Evolutionary conservation across 805 yeast genomes (phyloP).

Genomic region (Hermanozyma aechmeae): DNA sequence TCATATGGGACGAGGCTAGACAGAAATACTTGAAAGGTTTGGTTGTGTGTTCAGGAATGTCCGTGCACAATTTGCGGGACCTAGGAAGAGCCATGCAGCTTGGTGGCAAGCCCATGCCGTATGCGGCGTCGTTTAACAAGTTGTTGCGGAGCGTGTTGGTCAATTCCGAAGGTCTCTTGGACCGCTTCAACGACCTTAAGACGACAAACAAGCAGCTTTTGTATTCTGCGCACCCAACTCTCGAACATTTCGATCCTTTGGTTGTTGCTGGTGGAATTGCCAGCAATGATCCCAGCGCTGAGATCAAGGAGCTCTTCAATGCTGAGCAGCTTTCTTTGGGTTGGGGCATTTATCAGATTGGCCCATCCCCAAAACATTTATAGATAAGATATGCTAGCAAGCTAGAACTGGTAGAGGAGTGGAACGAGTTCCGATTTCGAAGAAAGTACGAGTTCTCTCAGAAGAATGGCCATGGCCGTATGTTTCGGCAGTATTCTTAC

Average conservation of each 20-base stretch:
- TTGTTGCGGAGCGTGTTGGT: conserved; percentile 33
- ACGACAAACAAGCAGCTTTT: conserved; percentile 22
- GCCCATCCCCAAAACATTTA: conserved; percentile 6
- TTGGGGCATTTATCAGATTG: conserved; percentile 60
- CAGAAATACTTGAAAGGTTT: conserved; percentile 23
- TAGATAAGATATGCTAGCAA: not conserved
- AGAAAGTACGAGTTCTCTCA: no score
- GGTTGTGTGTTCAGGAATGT: conserved; percentile 65
- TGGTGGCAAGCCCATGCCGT: conserved; percentile 27
- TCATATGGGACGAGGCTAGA: conserved; percentile 19
- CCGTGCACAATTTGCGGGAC: conserved; percentile 68
- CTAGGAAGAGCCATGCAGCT: conserved; percentile 16
- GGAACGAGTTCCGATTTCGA: no score
- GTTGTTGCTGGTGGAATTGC: conserved; percentile 54
- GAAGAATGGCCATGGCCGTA: no score
- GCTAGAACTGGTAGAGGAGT: not conserved
- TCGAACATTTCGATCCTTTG: conserved; percentile 65
- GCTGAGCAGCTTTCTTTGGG: conserved; percentile 42
- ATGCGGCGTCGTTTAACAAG: conserved; percentile 43
- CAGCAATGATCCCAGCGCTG: conserved; percentile 15
- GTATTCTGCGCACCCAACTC: conserved; percentile 59
- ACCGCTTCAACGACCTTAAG: conserved; percentile 27
- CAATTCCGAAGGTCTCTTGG: conserved; percentile 21
- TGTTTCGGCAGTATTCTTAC: no score
- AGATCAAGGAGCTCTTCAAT: conserved; percentile 38